Evolutionary conservation across 345 rosid species (phyloP), one percentile per base, ranked within the genome.

Genomic region (Pistacia vera): DNA sequence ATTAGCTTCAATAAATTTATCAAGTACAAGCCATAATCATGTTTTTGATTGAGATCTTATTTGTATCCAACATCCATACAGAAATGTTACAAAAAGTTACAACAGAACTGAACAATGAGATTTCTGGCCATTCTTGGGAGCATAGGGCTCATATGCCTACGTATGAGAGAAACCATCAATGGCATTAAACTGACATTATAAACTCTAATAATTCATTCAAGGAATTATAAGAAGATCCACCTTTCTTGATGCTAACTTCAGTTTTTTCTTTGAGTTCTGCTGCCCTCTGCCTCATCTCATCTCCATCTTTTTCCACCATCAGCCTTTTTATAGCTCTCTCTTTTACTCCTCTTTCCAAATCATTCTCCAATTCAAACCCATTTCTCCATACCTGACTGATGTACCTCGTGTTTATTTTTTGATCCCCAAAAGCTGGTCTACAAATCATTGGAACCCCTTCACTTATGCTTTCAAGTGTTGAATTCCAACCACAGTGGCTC

Each of bases 401-500:
- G 4, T 36, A 41, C 36, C 55, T 59, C 4, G 75, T 63, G 44
- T 71, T 59, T 17, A 71, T 30, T 10, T 8, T 41, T 16, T 58
- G 75, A 41, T 59, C 66, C 17, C 35, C 75, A 3, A 59, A 71
- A 41, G 4, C n/a, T 57, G 75, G 65, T 51, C n/a, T 38, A 36
- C 75, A 71, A 17, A 58, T 57, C 66, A 59, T 44, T 57, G 75
- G 66, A 58, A 71, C 66, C 11, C 65, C 75, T 71, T 57, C 75
- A 14, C 65, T 20, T 5, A 58, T 14, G 25, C 75, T 41, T 71
- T 58, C 75, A 18, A 41, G 14, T 0, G 56, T 71, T 4, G 75
- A 58, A 22, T 71, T 71, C 75, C 75, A 71, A 38, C 75, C 75
- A 44, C 75, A 71, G 17, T 71, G 75, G 14, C 66, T 71, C 75